These are phyloP conservation scores for Antitrichia curtipendula DNA, from an alignment of 225 moss, liverwort and hornwort genomes.

Conservation along the genomic window DNA sequence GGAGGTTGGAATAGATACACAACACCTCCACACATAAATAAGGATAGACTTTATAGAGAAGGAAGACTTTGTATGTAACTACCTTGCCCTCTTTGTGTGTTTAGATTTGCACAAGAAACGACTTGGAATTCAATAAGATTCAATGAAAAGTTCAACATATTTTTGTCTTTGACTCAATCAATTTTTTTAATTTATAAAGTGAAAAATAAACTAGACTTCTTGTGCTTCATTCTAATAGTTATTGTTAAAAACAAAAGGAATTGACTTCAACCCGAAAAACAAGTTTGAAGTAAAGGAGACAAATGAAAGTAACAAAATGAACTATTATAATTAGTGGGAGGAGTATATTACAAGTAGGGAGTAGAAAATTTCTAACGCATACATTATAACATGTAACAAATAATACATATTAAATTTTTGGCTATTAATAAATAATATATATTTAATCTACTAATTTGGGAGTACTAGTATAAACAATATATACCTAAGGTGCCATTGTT, in stretches of 20 bases:
- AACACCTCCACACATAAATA: background rate
- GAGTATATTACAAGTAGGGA: background rate
- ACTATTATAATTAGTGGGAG: background rate
- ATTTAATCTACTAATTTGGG: too few species aligned
- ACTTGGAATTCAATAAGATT: background rate
- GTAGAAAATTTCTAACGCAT: background rate
- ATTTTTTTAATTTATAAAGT: too few species aligned
- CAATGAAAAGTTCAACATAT: background rate
- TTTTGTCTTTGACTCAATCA: background rate
- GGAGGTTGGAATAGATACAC: background rate
- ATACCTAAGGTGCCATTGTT: too few species aligned
- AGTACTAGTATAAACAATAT: too few species aligned
- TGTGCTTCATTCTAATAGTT: background rate
- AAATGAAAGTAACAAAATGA: background rate
- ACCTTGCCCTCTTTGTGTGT: rapidly evolving
- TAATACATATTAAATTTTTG: background rate
- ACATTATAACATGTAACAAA: background rate
- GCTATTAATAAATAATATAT: background rate
- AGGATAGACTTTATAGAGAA: background rate
- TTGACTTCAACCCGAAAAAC: background rate
- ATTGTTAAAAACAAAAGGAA: background rate
- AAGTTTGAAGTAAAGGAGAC: rapidly evolving
- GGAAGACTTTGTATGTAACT: background rate
- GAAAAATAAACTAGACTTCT: background rate
- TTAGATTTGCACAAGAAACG: background rate